Evolutionary conservation across 352 stramenopile species (phyloP), one percentile per base, ranked within the genome.

Genomic region (Pythium chondricola): DNA sequence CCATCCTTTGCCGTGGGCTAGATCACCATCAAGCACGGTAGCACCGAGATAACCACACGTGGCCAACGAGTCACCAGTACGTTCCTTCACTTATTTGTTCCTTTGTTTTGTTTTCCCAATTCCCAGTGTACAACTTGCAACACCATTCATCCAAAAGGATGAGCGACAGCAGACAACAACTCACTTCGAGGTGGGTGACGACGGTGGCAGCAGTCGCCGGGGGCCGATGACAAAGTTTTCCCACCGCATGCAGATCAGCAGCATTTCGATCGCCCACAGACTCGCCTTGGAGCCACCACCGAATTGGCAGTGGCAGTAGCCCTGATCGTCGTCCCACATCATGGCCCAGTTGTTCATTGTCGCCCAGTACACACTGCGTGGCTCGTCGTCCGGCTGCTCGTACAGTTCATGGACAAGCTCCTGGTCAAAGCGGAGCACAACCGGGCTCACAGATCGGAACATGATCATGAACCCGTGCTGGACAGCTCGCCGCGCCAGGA

Each of bases 231-330:
- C 49, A 5, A 49, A 16, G 24, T 24, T 27, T n/a, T 75, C 66
- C 61, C 63, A 75, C 7, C 66, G 59, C 33, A 75, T 55, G 27
- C 56, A 56, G 25, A 71, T 36, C 32, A 68, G 47, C 37, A 72
- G 43, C 33, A 68, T 61, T 37, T 70, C 66, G 10, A 68, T 38
- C 36, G 58, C 52, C 66, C 66, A 76, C 40, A 66, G 3, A n/a
- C 24, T 43, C 17, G 24, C 31, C 21, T 24, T 37, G 13, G 49
- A 36, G 14, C 30, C 18, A 22, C 49, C 49, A 6, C 40, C 40
- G 39, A 49, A 57, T 8, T 38, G 40, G 36, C 31, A 39, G 16
- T 36, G 4, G 4, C n/a, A 36, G 4, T 7, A 9, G n/a, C 45
- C 21, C 7, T 5, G 16, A 2, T 14, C 9, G 20, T 29, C 11